Base-by-base conservation (phyloP, 2,329 filamentous ascomycete genomes). In the Achaetomium macrosporum region DNA sequence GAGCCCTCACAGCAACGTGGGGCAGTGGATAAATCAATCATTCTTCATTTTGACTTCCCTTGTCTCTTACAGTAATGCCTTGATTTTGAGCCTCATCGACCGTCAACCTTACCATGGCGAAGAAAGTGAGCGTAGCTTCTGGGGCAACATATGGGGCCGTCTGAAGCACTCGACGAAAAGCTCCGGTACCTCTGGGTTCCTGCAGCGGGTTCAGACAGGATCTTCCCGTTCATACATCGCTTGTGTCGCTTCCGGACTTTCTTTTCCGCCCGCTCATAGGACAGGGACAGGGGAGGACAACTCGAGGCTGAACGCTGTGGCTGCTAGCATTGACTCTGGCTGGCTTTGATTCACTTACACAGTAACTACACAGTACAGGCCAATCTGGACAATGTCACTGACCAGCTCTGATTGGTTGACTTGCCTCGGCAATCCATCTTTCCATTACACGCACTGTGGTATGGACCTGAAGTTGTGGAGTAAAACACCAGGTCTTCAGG, bases 11-110 rank as follows among this genome's bases (percentile, higher is more conserved):
- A 15, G 16, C 42, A 29, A 33, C 42, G 40, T 39, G 45, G 42
- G 51, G 51, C n/a, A n/a, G 46, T 43, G 51, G 41, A 45, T 17
- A 37, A 56, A 50, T 56, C 43, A 45, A 55, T 51, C 30, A 12
- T 31, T 31, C 33, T 52, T 49, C 40, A 52, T 55, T 52, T 54
- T 11, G 16, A 16, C 9, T 30, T 10, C 19, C 33, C 20, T 10
- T n/a, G 17, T 31, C 29, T 42, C 7, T 7, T 12, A 7, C 30
- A 31, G 7, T 39, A 42, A 49, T 46, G 44, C 30, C 40, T 30
- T 15, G 36, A 25, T 20, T 53, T 55, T 59, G 52, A 58, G 54
- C 54, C 56, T 50, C 50, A 51, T 51, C n/a, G 15, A 20, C 33
- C 6, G 19, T 16, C 25, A 37, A 42, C 42, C 20, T 51, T n/a